These are phyloP conservation scores for Melastoma candidum DNA, from an alignment of 441 rosid genomes.

Conservation along the genomic window DNA sequence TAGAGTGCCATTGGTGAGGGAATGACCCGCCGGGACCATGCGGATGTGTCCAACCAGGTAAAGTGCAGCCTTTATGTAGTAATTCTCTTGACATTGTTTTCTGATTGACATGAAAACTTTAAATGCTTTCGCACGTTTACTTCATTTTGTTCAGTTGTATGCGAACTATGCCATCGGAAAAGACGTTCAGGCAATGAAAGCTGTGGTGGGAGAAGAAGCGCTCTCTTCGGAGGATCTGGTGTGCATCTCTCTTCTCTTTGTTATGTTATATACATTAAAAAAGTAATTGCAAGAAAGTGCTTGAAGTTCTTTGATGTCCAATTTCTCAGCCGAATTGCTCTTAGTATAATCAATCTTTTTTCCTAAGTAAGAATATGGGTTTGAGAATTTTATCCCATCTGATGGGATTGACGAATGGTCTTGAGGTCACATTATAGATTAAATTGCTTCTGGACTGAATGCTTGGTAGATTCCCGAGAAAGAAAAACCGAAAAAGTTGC, in stretches of 20 bases:
- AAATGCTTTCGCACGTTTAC: slow-evolving; percentile 3
- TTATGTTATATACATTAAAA: no score
- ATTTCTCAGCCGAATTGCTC: no score
- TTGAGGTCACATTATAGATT: no score
- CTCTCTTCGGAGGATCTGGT: slow-evolving; percentile 99
- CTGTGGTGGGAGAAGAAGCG: slow-evolving; percentile 99
- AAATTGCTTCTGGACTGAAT: no score
- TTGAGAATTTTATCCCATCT: no score
- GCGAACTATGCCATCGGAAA: slow-evolving; percentile 97
- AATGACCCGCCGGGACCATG: slow-evolving; percentile 96
- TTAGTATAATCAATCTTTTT: no score
- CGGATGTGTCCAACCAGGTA: slow-evolving; percentile 99
- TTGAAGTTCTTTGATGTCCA: no score
- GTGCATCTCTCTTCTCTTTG: slow-evolving; percentile 17
- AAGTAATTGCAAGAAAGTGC: no score
- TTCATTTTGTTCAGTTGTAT: slow-evolving; percentile 45
- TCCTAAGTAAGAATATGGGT: no score
- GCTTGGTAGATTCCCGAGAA: no score
- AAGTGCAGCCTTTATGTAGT: no score
- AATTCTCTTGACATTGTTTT: not conserved
- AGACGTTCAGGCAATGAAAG: slow-evolving; percentile 99
- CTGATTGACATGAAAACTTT: not conserved
- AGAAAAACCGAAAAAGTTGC: not conserved
- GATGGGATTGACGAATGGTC: no score
- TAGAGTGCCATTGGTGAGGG: slow-evolving; percentile 99